phyloP scores from a whole-genome alignment of 352 stramenopile species.

The Pythium inflatum region DNA sequence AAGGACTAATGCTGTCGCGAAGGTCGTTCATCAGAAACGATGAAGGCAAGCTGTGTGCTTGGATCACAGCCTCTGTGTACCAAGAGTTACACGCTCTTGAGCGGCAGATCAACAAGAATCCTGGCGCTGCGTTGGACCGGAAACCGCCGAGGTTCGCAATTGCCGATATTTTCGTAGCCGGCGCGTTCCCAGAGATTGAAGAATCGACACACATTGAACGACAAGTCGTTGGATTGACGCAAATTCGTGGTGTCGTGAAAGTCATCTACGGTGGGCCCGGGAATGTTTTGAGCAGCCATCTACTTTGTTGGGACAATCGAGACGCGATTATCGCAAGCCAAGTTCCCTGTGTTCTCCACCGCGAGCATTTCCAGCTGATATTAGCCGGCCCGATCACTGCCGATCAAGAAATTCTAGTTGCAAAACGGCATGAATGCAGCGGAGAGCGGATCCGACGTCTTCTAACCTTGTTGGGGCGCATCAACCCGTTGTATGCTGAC shows the following conservation, averaged over 20 bases:
- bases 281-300: slow-evolving; percentile 34
- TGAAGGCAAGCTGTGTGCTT: neutral
- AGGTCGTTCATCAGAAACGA: slow-evolving; percentile 8
- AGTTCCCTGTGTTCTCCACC: slow-evolving; percentile 5
- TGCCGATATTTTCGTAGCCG: slow-evolving; percentile 34
- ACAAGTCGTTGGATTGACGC: slow-evolving; percentile 27
- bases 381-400: slow-evolving; percentile 34
- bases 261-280: slow-evolving; percentile 34
- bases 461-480: slow-evolving; percentile 5
- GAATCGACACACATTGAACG: slow-evolving; percentile 23
- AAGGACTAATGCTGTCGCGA: slow-evolving; percentile 22
- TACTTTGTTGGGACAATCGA: slow-evolving; percentile 40
- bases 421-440: slow-evolving; percentile 33
- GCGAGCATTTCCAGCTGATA: slow-evolving; percentile 34
- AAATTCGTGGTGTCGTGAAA: slow-evolving; percentile 33
- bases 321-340: slow-evolving; percentile 26
- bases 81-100: slow-evolving; percentile 12
- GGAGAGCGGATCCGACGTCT: neutral
- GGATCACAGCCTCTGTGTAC: slow-evolving; percentile 13
- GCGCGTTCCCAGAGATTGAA: slow-evolving; percentile 20
- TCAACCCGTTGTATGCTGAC: slow-evolving; percentile 32
- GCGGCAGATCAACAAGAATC: neutral
- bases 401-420: slow-evolving; percentile 21
- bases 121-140: neutral
- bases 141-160: slow-evolving; percentile 34